Evolutionary conservation across 768 basidiomycete species (phyloP), one percentile per base, ranked within the genome.

Genomic region (Polyporus arcularius): DNA sequence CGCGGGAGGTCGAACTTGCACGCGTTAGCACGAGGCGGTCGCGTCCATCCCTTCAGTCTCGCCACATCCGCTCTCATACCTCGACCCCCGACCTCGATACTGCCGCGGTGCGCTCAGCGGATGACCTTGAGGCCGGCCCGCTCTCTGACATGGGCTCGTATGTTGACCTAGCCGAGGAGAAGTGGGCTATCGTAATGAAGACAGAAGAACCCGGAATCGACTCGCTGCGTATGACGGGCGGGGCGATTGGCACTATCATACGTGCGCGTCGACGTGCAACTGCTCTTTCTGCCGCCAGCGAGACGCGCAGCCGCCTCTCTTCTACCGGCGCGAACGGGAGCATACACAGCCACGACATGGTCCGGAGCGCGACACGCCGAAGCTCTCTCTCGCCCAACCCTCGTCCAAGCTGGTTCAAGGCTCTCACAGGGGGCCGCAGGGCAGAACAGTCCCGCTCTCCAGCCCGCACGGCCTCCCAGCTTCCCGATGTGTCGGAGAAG

Each of bases 171-270:
- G 52, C 63, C 21, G 58, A 63, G 11, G 69, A 69, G 49, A 65
- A 60, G 28, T 64, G 63, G 28, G 61, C 65, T 14, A 70, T 71
- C 55, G 61, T 71, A 21, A 63, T 65, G 53, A 62, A 58, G 61
- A 61, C 85, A 15, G 93, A 96, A 72, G 92, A 96, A 68, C 94
- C 95, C 0, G 94, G 94, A 0, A 87, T 96, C 73, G 94, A 93
- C 63, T 84, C 95, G 0, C 79, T 97, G 1, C 85, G 96, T 18
- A 94, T 94, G 18, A 89, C 89, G 0, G 94, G 94, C 63, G 93
- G 94, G 6, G 82, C 94, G 0, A 80, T 96, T 26, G 94, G 96
- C 5, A 92, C 89, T 66, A 88, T 97, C 65, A 92, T 95, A 56
- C 82, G 88, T 12, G 87, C 87, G 0, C 66, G 66, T 46, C 67